Percentiles rank a stretch among this genome's conserved stretches.
phyloP scores from a whole-genome alignment of 371 early-diverging fungal genomes.

The Saksenaea vasiformis region DNA sequence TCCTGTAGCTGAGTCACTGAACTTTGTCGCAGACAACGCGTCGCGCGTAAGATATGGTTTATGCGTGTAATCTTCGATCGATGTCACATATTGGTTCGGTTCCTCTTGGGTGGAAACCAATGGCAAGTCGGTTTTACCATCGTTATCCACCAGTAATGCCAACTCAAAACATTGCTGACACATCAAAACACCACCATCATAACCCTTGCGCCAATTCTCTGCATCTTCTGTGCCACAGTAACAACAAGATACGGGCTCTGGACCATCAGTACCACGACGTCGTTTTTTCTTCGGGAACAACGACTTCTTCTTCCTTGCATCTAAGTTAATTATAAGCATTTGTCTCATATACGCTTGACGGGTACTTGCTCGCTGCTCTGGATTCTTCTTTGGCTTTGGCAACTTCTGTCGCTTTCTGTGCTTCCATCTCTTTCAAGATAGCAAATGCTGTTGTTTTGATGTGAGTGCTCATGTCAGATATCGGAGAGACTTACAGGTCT shows the following conservation, averaged over 20 bases:
- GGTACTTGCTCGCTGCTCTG: slow-evolving; percentile 28
- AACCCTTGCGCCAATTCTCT: slow-evolving; percentile 66
- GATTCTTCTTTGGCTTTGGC: slow-evolving; percentile 45
- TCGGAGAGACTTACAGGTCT: slow-evolving; percentile 51
- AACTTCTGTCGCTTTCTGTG: slow-evolving; percentile 53
- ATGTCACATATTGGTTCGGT: slow-evolving; percentile 48
- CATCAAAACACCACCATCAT: slow-evolving; percentile 80
- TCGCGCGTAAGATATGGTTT: slow-evolving; percentile 79
- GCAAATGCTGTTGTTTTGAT: slow-evolving; percentile 37
- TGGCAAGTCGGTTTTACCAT: slow-evolving; percentile 28
- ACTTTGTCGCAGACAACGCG: slow-evolving; percentile 51
- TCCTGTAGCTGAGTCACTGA: slow-evolving; percentile 51
- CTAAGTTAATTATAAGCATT: not conserved
- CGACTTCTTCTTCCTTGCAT: slow-evolving; percentile 34
- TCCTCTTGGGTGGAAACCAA: slow-evolving; percentile 21
- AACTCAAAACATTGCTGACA: slow-evolving; percentile 78
- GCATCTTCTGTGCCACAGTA: slow-evolving; percentile 50
- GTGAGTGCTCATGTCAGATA: slow-evolving; percentile 30
- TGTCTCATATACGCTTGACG: not conserved
- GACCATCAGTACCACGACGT: slow-evolving; percentile 32
- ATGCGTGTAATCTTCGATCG: slow-evolving; percentile 81
- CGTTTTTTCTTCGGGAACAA: slow-evolving; percentile 35
- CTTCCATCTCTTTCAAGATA: slow-evolving; percentile 48
- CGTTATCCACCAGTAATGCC: slow-evolving; percentile 51
- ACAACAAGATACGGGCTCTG: slow-evolving; percentile 34